These are phyloP conservation scores for Termitomyces bulborhizus DNA, from an alignment of 768 basidiomycete genomes.

Conservation along the genomic window DNA sequence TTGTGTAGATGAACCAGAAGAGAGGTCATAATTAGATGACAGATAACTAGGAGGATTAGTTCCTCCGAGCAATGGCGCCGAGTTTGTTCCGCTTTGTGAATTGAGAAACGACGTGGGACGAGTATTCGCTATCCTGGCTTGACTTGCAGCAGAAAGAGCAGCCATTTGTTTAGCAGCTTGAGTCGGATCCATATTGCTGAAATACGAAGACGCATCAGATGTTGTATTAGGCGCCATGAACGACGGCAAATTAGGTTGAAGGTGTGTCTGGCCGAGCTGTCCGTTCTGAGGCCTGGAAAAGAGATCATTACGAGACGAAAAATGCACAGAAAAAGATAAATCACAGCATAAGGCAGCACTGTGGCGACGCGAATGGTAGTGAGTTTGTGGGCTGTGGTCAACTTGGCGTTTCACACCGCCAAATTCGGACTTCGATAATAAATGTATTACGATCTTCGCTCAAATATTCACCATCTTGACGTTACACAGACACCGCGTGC, in stretches of 20 bases:
- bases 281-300: conserved; percentile 23
- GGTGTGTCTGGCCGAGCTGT: conserved; percentile 26
- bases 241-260: conserved; percentile 24
- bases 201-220: conserved; percentile 32
- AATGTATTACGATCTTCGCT: background rate
- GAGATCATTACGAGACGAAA: conserved; percentile 7
- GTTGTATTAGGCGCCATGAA: conserved; percentile 24
- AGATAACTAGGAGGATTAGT: conserved; percentile 39
- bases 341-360: conserved; percentile 26
- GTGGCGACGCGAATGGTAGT: conserved; percentile 9
- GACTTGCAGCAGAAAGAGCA: conserved; percentile 59
- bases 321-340: conserved; percentile 12
- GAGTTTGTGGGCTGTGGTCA: conserved; percentile 1
- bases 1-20: conserved; percentile 25
- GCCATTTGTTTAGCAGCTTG: conserved; percentile 79
- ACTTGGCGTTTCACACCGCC: conserved; percentile 8
- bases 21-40: conserved; percentile 38
- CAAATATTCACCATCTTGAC: background rate
- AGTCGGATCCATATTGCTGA: conserved; percentile 55
- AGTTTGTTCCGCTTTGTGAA: conserved; percentile 51
- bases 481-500: background rate
- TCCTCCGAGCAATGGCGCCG: conserved; percentile 65
- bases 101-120: conserved; percentile 25
- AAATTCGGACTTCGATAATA: conserved; percentile 7
- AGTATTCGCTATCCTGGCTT: conserved; percentile 53